Base-by-base conservation (phyloP, 257 asterid genomes). In the Solanum boliviense region DNA sequence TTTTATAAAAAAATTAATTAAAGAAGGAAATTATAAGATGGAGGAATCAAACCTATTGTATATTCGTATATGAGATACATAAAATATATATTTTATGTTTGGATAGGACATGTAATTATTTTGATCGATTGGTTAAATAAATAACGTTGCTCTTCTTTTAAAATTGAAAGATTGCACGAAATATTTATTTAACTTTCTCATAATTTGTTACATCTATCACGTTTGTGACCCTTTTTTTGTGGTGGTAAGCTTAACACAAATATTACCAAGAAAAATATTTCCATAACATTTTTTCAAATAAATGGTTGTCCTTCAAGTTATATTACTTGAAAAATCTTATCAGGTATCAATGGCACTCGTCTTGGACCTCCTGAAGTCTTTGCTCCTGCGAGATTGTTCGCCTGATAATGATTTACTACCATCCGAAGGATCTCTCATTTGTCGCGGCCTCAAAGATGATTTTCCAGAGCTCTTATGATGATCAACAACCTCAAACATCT, bases 401-500 rank as follows among this genome's bases (percentile, higher is more conserved):
- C 88, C 85, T 16, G 91, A 91, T 83, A 68, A 35, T 41, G 91
- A 89, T 39, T 41, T 87, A 90, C 93, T 84, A 72, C 87, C 85
- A n/a, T 92, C 87, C 6, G 35, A 46, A 18, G 13, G 73, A 25
- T 88, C 91, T 27, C 74, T 85, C 9, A 89, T 86, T 13, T 86
- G 91, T 25, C 48, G 83, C 4, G 79, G 79, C 35, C 67, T 65
- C 48, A 48, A 88, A 25, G 65, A 82, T 21, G 89, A 83, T 86
- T 84, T 91, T 13, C 91, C 91, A 65, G 70, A 88, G 4, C 52
- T 81, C 16, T 84, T 84, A 39, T 90, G 89, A 35, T 90, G 89
- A 82, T 87, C 90, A 35, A 39, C 90, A 16, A 86, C 92, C 29
- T 95, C 95, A 75, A 94, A 95, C 15, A 91, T 90, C 79, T 92